Conservation (phyloP, 2,329 filamentous ascomycete species). For the Torrubiella hemipterigena region DNA sequence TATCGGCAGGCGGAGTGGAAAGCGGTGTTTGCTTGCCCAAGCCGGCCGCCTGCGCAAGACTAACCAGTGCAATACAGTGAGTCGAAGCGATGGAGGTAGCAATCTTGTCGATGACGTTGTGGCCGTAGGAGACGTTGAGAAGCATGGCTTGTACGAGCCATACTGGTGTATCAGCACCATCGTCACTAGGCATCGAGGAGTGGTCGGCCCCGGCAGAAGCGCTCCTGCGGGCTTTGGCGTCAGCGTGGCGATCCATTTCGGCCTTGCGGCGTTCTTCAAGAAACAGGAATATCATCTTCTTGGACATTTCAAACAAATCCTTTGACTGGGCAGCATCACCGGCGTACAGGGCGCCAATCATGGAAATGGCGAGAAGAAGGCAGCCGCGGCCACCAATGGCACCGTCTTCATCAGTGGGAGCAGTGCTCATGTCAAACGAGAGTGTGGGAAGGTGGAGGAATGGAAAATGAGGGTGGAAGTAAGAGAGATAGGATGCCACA, state of each 20-base stretch:
- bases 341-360: conserved; percentile 76
- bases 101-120: conserved; percentile 86
- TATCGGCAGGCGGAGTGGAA: conserved; percentile 36
- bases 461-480: conserved; percentile 90
- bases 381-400: conserved; percentile 71
- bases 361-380: conserved; percentile 70
- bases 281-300: conserved; percentile 90
- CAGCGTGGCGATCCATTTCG: conserved; percentile 54
- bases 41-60: conserved; percentile 80
- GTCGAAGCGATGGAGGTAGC: conserved; percentile 86
- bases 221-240: conserved; percentile 44
- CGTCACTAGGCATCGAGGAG: conserved; percentile 38
- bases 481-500: conserved; percentile 78
- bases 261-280: conserved; percentile 83
- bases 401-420: conserved; percentile 49
- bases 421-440: conserved; percentile 65
- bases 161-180: conserved; percentile 64
- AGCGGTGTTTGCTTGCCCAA: conserved; percentile 39
- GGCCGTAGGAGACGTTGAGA: conserved; percentile 88
- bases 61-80: conserved; percentile 82
- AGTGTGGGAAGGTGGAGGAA: conserved; percentile 87
- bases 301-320: conserved; percentile 82
- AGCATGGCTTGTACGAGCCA: conserved; percentile 98
- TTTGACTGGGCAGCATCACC: conserved; percentile 67
- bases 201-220: conserved; percentile 33